Evolutionary conservation across 2,329 filamentous ascomycete genomes (phyloP), one percentile per base, ranked within the genome.

Genomic region (Penicillium occitanis): DNA sequence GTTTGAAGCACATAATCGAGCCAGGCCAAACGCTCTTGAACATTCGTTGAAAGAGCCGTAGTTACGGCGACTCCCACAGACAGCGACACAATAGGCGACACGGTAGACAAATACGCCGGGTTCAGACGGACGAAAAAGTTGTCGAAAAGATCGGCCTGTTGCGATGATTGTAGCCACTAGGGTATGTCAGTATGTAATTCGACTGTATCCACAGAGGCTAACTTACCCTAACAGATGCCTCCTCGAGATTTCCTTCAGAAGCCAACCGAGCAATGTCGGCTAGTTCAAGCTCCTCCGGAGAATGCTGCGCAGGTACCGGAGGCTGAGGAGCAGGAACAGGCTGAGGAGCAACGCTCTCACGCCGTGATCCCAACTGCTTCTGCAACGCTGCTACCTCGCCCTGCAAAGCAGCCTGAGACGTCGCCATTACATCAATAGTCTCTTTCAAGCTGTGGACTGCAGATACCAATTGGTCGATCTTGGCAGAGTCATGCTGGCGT

Each of bases 41-140:
- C 73, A 68, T 86, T 84, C 10, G 82, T 84, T 35, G 84, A 79
- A 65, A 89, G 77, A 53, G 82, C 81, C 2, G 84, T 82, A 1
- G 86, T 87, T 30, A 89, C 84, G n/a, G 87, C 86, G 25, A 86
- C 86, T 62, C 85, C 85, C 30, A 88, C 86, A 2, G 86, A 88
- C 50, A 90, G 81, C 28, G 83, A 80, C 42, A 89, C 82, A 48
- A 90, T 81, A 1, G 86, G 83, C 35, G 85, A 83, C 19, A 89
- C 81, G 46, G 80, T 78, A 19, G 77, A 77, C 28, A 89, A 78
- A 73, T 87, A 89, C 8, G 78, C 75, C 0, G 87, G 86, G 67
- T 85, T 84, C 70, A 85, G 80, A 64, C 81, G 83, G 25, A 86
- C 81, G 72, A 90, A 89, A 61, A 88, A 80, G 33, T 83, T 81